phyloP scores from a whole-genome alignment of 139 green algal genomes.

The Dunaliella sp. region DNA sequence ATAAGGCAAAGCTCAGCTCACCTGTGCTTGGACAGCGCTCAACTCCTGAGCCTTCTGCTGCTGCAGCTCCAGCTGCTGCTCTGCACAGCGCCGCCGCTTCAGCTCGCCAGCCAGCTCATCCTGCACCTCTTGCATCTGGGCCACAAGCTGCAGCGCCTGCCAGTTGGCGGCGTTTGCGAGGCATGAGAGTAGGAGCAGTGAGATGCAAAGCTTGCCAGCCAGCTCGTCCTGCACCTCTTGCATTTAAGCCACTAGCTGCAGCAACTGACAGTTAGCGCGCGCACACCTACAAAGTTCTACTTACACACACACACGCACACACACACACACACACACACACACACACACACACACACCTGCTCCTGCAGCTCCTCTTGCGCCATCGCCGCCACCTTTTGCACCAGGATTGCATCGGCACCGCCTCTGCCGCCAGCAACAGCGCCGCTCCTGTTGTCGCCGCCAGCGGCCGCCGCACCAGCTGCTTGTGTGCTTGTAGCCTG shows the following conservation, averaged over 20 bases:
- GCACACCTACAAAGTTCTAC: too few species aligned
- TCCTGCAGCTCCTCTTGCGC: not conserved
- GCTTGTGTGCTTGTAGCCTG: not conserved
- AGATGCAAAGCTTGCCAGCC: too few species aligned
- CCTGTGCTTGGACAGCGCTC: not conserved
- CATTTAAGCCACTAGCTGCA: not conserved
- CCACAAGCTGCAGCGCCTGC: not conserved
- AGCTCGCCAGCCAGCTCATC: not conserved
- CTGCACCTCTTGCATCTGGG: conserved; percentile 13
- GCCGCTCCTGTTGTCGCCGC: not conserved
- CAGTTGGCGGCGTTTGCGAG: too few species aligned
- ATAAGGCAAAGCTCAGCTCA: not conserved
- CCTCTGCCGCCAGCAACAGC: not conserved
- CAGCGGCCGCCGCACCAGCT: not conserved
- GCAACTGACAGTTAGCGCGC: too few species aligned
- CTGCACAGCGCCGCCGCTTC: not conserved
- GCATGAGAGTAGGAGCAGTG: too few species aligned
- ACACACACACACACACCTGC: not conserved
- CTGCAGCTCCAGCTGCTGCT: not conserved
- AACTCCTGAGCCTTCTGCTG: not conserved
- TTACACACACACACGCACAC: not conserved
- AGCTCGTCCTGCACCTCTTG: not conserved
- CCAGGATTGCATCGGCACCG: not conserved
- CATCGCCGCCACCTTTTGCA: too few species aligned
- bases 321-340: not conserved